A percentile compares a stretch with the other conserved stretches of the same genome.
Evolutionary conservation across 345 rosid genomes (phyloP).

Genomic region (Syzygium aromaticum): DNA sequence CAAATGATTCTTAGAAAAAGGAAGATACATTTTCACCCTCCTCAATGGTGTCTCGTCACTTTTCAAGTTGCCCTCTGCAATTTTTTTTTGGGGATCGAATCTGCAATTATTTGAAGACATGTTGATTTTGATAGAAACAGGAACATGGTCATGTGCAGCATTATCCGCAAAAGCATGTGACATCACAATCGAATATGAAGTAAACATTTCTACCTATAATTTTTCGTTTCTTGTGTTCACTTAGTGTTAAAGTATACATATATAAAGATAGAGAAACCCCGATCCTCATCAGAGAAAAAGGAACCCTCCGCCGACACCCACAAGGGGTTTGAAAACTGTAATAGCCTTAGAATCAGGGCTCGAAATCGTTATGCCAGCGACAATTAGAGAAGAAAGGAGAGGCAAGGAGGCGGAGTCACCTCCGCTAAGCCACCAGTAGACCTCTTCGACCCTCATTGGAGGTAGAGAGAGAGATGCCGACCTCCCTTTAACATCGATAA

Average conservation of each 20-base stretch:
- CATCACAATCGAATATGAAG: background rate
- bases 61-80: background rate
- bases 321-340: background rate
- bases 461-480: background rate
- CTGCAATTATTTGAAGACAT: background rate
- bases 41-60: background rate
- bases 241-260: background rate
- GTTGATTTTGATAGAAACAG: background rate
- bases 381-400: background rate
- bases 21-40: background rate
- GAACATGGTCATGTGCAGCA: background rate
- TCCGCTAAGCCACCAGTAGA: background rate
- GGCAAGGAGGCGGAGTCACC: background rate
- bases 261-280: background rate
- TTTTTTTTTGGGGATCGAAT: background rate
- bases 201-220: background rate
- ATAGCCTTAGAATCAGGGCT: background rate
- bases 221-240: background rate
- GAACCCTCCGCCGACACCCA: background rate
- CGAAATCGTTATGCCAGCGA: background rate
- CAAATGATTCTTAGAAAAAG: background rate
- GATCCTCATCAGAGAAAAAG: background rate
- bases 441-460: background rate
- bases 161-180: background rate
- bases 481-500: background rate